phyloP scores from a whole-genome alignment of 2,329 filamentous ascomycete species.

The Pseudocercospora fijiensis region DNA sequence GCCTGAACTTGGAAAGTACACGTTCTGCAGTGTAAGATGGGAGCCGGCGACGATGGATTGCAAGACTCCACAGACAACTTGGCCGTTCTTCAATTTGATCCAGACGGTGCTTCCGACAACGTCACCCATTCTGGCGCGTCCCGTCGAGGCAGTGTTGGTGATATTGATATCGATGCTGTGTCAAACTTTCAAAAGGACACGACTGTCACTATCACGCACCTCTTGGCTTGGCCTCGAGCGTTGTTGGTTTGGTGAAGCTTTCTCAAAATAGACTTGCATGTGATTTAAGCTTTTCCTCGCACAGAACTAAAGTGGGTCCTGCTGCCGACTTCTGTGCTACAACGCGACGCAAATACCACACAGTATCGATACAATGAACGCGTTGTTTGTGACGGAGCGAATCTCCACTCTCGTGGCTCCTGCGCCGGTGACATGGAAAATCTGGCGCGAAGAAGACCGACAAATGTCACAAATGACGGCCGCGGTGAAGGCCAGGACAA shows the following conservation, averaged over 20 bases:
- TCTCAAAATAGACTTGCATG: conserved; percentile 1
- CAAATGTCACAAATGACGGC: background rate
- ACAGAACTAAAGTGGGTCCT: background rate
- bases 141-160: background rate
- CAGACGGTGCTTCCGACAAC: conserved; percentile 65
- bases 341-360: background rate
- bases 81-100: conserved; percentile 64
- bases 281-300: conserved; percentile 1
- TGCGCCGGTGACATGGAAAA: background rate
- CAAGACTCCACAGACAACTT: conserved; percentile 68
- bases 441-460: background rate
- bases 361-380: too few species aligned
- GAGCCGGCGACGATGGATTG: conserved; percentile 64
- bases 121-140: conserved; percentile 18
- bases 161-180: background rate
- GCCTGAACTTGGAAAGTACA: conserved; percentile 56
- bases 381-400: background rate
- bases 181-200: background rate
- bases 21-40: conserved; percentile 69
- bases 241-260: background rate
- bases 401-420: background rate
- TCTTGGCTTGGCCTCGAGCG: conserved; percentile 3
- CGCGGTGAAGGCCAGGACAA: background rate
- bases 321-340: background rate
- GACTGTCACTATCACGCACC: background rate